Evolutionary conservation across 106 monocot genomes (phyloP), one percentile per base, ranked within the genome.

Genomic region (Xerophyta viscosa): DNA sequence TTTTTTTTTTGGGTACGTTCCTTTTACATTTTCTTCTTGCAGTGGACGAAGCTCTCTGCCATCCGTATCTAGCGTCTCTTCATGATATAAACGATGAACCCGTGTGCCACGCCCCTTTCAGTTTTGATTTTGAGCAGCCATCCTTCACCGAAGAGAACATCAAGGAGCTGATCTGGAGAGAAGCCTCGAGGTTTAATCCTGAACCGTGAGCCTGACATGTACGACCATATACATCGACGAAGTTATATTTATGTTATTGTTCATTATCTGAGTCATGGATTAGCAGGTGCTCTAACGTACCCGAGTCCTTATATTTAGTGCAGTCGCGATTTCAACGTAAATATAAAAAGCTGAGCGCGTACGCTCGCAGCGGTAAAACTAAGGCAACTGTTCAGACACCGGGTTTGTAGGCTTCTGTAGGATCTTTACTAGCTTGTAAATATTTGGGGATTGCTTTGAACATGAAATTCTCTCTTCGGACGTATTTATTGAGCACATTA

Each of bases 121-220:
- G 24, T 71, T 84, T 93, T 54, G 93, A 93, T 53, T 93, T 93
- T 62, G 92, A 93, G 57, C 93, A 93, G 56, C 88, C 88, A 23
- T 84, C 93, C 13, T 80, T 87, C 36, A 88, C 93, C 22, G 87
- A 84, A 70, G 93, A 80, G 69, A 74, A 93, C 36, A 88, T 88
- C 66, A 93, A 88, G 57, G 77, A 81, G 33, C 77, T 93, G 45
- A 81, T 93, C 27, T 93, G 77, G 77, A 80, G 56, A 46, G 93
- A 88, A 37, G 37, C 83, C 53, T 42, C 84, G 51, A 77, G 61
- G 42, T 93, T 84, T 68, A 93, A 93, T 64, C 93, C 93, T 13
- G 87, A 88, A 24, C 77, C 83, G n/a, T n/a, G n/a, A 1, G n/a
- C n/a, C n/a, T n/a, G n/a, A n/a, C n/a, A n/a, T n/a, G n/a, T n/a